Evolutionary conservation across 768 basidiomycete genomes (phyloP), one percentile per base, ranked within the genome.

Genomic region (Tulasnella calospora): DNA sequence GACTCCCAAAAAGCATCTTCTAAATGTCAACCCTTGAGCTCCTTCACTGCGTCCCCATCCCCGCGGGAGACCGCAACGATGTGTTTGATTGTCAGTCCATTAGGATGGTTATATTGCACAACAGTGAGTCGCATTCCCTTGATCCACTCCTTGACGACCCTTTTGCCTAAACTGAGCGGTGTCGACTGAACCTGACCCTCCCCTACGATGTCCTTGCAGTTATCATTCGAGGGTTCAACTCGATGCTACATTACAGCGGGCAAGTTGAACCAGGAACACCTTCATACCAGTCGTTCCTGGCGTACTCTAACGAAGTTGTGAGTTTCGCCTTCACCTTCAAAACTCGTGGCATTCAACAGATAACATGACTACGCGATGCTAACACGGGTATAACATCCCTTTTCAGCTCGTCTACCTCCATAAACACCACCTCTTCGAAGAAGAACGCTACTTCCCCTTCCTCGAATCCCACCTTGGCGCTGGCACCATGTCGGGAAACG

Each of bases 21-120:
- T 33, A 9, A 46, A 72, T 40, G 36, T 72, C 71, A 6, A 15
- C 36, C 8, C 44, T 55, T 33, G 46, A 57, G 33, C 76, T 77
- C 7, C 71, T 41, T 40, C 33, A 70, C 10, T 77, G 76, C 67
- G 15, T 77, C 10, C 76, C 76, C 38, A 67, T 77, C 19, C 76
- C 76, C 23, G 23, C 23, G 4, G 76, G 76, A 47, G n/a, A 40
- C n/a, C n/a, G 10, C 21, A 61, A 71, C 21, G 76, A 77, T 38
- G 57, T 70, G 30, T 77, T 35, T 4, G 76, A 77, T 21, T 33
- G 19, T 70, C 76, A 77, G n/a, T n/a, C 76, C 47, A 40, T 77
- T 30, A 36, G 61, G 33, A 77, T 77, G 76, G 76, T 47, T n/a
- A 23, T 78, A 5, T 27, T 72, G 41, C 77, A 78, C 41, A 78